Evolutionary conservation across 2,329 filamentous ascomycete genomes (phyloP).

Genomic region (Corynespora cassiicola): DNA sequence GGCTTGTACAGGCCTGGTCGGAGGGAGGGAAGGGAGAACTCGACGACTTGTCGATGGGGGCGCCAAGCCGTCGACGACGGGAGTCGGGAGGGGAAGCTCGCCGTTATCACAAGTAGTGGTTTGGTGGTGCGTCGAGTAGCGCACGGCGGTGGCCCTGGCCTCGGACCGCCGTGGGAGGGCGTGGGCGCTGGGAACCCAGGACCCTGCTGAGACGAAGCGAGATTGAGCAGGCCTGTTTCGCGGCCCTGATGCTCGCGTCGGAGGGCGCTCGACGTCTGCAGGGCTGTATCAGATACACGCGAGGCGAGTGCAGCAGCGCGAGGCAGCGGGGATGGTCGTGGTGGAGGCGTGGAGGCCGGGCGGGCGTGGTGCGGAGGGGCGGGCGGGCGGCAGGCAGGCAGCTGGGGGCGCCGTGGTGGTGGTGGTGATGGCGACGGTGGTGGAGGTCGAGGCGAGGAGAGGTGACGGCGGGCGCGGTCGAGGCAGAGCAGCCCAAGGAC

Average conservation of each 20-base stretch:
- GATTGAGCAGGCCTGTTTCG: conserved; percentile 43
- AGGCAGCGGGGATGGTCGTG: not conserved
- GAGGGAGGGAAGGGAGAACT: conserved; percentile 11
- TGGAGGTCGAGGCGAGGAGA: conserved; percentile 5
- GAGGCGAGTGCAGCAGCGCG: conserved; percentile 3
- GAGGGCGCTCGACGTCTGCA: conserved; percentile 17
- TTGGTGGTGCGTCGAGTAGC: conserved; percentile 19
- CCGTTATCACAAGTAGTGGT: conserved; percentile 15
- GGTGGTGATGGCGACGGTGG: conserved; percentile 1
- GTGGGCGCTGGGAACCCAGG: conserved; percentile 23
- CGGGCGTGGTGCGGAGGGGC: conserved; percentile 1
- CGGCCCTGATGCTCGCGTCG: conserved; percentile 20
- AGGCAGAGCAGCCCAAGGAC: conserved; percentile 6
- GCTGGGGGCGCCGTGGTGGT: conserved; percentile 7
- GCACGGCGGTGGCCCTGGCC: conserved; percentile 17
- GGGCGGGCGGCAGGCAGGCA: conserved; percentile 1
- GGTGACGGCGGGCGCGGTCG: conserved; percentile 8
- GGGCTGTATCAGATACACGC: conserved; percentile 29
- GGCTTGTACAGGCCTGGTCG: conserved; percentile 7
- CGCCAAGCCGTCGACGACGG: conserved; percentile 30
- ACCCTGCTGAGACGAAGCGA: conserved; percentile 47
- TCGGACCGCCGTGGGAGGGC: conserved; percentile 6
- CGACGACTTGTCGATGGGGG: conserved; percentile 14
- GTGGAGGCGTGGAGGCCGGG: not conserved
- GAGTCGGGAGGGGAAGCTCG: conserved; percentile 24